A percentile compares a stretch with the other conserved stretches of the same genome.
phyloP scores from a whole-genome alignment of 352 stramenopile genomes.

The Nothophytophthora sp. region DNA sequence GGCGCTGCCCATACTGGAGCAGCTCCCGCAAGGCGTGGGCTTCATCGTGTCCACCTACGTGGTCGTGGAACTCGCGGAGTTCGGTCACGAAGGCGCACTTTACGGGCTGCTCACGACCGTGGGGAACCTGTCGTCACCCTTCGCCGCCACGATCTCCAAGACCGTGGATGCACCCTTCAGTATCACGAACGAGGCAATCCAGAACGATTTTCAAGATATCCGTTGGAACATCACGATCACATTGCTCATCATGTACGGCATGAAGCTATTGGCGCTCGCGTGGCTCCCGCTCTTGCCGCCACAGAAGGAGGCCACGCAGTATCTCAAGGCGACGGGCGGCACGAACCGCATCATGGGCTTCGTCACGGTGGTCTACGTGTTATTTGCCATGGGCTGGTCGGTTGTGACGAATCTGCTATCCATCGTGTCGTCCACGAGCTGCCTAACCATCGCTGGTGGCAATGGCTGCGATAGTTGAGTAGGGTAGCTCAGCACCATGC shows the following conservation, averaged over 20 bases:
- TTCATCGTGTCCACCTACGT: conserved; percentile 44
- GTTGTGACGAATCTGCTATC: conserved; percentile 32
- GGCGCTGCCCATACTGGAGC: conserved; percentile 25
- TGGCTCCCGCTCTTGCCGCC: conserved; percentile 29
- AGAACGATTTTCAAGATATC: conserved; percentile 18
- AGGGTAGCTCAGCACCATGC: too few relatives aligned
- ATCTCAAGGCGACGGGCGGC: conserved; percentile 25
- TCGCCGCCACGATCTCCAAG: conserved; percentile 29
- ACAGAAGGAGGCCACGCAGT: conserved; percentile 29
- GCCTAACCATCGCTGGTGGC: conserved; percentile 19
- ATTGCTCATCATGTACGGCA: conserved; percentile 29
- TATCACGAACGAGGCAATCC: conserved; percentile 23
- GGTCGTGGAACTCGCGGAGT: conserved; percentile 41
- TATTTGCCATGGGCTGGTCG: conserved; percentile 26
- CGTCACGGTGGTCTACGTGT: conserved; percentile 21
- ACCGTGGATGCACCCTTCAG: conserved; percentile 20
- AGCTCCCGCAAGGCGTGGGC: conserved; percentile 26
- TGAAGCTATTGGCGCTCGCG: conserved; percentile 27
- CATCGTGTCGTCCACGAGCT: conserved; percentile 24
- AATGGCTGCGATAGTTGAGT: conserved; percentile 14
- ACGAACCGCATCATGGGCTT: conserved; percentile 16
- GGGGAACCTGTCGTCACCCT: conserved; percentile 22
- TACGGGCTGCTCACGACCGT: conserved; percentile 46
- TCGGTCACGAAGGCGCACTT: conserved; percentile 37
- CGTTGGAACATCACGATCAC: conserved; percentile 19